Conservation (phyloP, 176 grass and related monocot species). For the Luzula sylvatica region DNA sequence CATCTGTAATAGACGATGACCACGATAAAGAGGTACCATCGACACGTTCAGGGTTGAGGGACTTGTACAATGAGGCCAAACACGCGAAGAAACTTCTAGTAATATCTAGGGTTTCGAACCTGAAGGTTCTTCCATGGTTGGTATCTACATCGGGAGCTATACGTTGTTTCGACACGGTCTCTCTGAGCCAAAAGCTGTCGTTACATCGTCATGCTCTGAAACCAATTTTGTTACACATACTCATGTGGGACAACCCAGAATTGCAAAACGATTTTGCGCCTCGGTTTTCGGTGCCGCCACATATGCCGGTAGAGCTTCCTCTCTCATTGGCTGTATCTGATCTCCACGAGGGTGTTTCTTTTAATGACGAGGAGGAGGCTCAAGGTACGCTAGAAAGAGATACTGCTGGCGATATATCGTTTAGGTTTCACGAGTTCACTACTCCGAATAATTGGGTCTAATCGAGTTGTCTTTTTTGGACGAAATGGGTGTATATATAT, state of each 20-base stretch:
- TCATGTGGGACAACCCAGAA: conserved; percentile 55
- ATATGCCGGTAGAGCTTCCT: conserved; percentile 6
- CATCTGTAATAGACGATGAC: conserved; percentile 62
- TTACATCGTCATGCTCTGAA: conserved; percentile 76
- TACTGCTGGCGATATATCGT: conserved; percentile 62
- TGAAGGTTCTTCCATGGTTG: conserved; percentile 81
- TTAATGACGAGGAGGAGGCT: conserved; percentile 20
- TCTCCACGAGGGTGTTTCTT: conserved; percentile 41
- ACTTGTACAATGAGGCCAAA: conserved; percentile 64
- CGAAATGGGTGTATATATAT: background rate
- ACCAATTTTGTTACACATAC: conserved; percentile 69
- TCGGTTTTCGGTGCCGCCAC: background rate
- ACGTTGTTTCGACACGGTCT: conserved; percentile 93
- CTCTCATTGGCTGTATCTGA: conserved; percentile 25
- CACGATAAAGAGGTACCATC: conserved; percentile 35
- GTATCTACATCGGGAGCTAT: conserved; percentile 69
- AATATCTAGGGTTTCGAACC: conserved; percentile 73
- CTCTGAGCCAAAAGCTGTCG: conserved; percentile 87
- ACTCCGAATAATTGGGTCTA: conserved; percentile 85
- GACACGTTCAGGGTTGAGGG: conserved; percentile 78
- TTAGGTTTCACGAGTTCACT: conserved; percentile 77
- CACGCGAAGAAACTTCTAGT: conserved; percentile 63
- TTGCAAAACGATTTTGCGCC: background rate
- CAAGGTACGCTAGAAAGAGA: conserved; percentile 51
- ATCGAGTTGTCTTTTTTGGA: background rate